Conservation (phyloP, 2,329 filamentous ascomycete species). For the Colletotrichum costaricense region DNA sequence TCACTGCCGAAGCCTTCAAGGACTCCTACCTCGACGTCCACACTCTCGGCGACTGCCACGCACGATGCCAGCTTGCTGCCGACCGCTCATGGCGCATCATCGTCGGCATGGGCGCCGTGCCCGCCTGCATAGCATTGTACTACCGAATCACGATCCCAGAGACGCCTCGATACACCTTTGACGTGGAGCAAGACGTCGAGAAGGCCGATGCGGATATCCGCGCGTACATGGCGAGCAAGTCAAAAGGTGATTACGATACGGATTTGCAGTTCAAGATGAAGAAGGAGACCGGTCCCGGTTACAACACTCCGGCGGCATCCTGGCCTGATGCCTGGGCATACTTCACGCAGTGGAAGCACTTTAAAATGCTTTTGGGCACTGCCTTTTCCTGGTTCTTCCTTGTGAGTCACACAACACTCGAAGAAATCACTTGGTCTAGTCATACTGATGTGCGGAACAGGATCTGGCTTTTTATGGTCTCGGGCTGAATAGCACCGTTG, state of each 20-base stretch:
- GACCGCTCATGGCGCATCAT: slow-evolving; percentile 87
- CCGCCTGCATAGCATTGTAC: slow-evolving; percentile 83
- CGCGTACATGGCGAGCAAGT: slow-evolving; percentile 63
- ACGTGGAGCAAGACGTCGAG: slow-evolving; percentile 79
- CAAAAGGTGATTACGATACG: slow-evolving; percentile 60
- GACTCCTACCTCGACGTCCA: slow-evolving; percentile 50
- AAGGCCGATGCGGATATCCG: slow-evolving; percentile 81
- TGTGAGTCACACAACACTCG: slow-evolving; percentile 44
- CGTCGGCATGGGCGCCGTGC: slow-evolving; percentile 82
- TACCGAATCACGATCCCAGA: slow-evolving; percentile 89
- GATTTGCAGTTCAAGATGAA: slow-evolving; percentile 64
- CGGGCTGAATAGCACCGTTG: slow-evolving; percentile 79
- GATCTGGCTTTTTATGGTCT: slow-evolving; percentile 78
- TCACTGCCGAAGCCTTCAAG: slow-evolving; percentile 75
- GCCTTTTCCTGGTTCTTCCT: slow-evolving; percentile 87
- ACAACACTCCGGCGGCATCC: slow-evolving; percentile 75
- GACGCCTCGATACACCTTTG: slow-evolving; percentile 86
- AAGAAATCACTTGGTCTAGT: background rate
- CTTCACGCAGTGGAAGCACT: slow-evolving; percentile 76
- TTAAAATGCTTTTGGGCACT: slow-evolving; percentile 79
- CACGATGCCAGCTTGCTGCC: slow-evolving; percentile 74
- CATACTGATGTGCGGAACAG: slow-evolving; percentile 45
- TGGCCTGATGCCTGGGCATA: slow-evolving; percentile 76
- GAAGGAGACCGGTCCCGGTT: slow-evolving; percentile 60
- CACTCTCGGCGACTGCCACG: slow-evolving; percentile 64